Evolutionary conservation across 1,284 basidiomycete species (phyloP).

Genomic region (Anthracocystis walkeri): DNA sequence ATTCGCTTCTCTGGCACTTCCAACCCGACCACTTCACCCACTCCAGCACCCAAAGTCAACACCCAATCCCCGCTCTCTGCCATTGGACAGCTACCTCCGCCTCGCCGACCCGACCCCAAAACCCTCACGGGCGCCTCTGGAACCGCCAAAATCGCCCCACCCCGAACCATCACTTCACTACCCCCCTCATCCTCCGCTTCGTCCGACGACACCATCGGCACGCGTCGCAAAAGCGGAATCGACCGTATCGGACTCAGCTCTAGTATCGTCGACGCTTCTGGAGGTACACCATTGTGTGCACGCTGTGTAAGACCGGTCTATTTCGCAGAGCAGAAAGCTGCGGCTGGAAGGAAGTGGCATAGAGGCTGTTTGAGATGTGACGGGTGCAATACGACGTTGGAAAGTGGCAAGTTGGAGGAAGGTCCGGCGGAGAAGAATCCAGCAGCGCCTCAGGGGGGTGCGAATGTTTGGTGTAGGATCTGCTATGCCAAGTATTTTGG

Average conservation of each 20-base stretch:
- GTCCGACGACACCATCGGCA: slow-evolving; percentile 9
- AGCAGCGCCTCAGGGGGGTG: slow-evolving; percentile 21
- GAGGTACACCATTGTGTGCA: slow-evolving; percentile 65
- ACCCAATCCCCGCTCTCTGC: slow-evolving; percentile 31
- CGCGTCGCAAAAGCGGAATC: slow-evolving; percentile 40
- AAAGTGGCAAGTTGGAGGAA: slow-evolving; percentile 63
- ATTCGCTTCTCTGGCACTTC: slow-evolving; percentile 33
- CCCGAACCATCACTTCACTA: slow-evolving; percentile 21
- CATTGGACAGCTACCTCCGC: slow-evolving; percentile 33
- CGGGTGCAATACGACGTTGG: slow-evolving; percentile 62
- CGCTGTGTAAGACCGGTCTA: slow-evolving; percentile 64
- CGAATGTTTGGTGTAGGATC: slow-evolving; percentile 64
- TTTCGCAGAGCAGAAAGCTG: slow-evolving; percentile 67
- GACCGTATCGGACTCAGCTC: slow-evolving; percentile 52
- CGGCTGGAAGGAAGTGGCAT: slow-evolving; percentile 66
- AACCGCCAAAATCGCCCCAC: slow-evolving; percentile 48
- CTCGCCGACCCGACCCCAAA: slow-evolving; percentile 41
- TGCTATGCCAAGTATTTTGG: slow-evolving; percentile 66
- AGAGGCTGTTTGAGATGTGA: slow-evolving; percentile 66
- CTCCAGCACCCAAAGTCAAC: slow-evolving; percentile 30
- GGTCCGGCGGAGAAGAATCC: slow-evolving; percentile 47
- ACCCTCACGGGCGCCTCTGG: slow-evolving; percentile 49
- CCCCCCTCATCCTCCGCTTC: background rate
- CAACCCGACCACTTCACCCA: slow-evolving; percentile 22
- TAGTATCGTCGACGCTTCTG: slow-evolving; percentile 42